Evolutionary conservation across 768 basidiomycete species (phyloP).

Genomic region (Leccinum subgranulosum): DNA sequence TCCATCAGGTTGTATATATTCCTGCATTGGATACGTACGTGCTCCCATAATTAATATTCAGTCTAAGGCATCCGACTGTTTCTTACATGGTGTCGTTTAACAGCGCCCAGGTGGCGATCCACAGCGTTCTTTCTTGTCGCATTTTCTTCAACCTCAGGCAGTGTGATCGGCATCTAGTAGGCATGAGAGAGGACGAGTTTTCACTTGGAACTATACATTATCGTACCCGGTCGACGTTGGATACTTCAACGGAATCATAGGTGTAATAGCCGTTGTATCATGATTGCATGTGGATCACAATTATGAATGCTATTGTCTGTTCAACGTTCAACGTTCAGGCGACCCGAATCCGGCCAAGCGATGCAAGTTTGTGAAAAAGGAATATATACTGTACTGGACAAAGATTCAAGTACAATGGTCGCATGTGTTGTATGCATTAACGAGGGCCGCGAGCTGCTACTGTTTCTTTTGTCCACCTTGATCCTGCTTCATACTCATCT

Average conservation of each 20-base stretch:
- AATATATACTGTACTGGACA: slow-evolving; percentile 1
- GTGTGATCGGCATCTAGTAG: too few relatives aligned
- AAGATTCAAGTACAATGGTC: neutral
- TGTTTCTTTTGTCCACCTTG: slow-evolving; percentile 42
- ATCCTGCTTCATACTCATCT: slow-evolving; percentile 84
- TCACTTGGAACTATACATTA: too few relatives aligned
- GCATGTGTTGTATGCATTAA: neutral
- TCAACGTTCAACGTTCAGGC: too few relatives aligned
- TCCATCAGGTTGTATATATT: slow-evolving; percentile 11
- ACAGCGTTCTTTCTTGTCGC: slow-evolving; percentile 17
- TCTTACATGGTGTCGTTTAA: slow-evolving; percentile 2
- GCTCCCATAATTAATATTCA: neutral
- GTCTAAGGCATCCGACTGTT: neutral
- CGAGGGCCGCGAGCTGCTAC: slow-evolving; percentile 9
- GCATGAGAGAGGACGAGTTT: too few relatives aligned
- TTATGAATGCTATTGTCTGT: too few relatives aligned
- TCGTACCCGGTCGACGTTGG: too few relatives aligned
- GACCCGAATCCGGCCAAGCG: too few relatives aligned
- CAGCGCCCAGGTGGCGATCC: slow-evolving; percentile 29
- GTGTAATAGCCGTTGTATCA: too few relatives aligned
- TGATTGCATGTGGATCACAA: too few relatives aligned
- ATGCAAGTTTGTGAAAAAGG: too few relatives aligned
- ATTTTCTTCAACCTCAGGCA: too few relatives aligned
- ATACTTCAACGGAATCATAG: too few relatives aligned
- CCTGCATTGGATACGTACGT: slow-evolving; percentile 23